Evolutionary conservation across 2,329 filamentous ascomycete species (phyloP).

Genomic region (Fusarium concolor): DNA sequence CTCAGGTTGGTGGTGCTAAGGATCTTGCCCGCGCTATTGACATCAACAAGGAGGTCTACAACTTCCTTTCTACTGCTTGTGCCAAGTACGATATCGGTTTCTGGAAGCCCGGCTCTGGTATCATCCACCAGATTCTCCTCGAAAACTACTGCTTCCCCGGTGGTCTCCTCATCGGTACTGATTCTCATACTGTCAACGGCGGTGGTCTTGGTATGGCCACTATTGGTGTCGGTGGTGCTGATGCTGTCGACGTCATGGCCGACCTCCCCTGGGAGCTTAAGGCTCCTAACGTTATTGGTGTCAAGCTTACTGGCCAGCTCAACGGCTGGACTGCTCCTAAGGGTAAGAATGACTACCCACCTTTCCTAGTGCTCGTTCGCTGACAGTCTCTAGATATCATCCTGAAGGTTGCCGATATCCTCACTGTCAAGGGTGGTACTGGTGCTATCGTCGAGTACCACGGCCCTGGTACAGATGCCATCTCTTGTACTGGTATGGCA

Average conservation of each 20-base stretch:
- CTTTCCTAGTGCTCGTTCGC: background rate
- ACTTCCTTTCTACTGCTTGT: conserved; percentile 93
- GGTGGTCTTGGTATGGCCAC: conserved; percentile 95
- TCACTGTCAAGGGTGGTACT: conserved; percentile 98
- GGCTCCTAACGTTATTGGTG: conserved; percentile 96
- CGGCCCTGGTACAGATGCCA: conserved; percentile 70
- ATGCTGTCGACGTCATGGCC: conserved; percentile 98
- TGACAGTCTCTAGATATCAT: conserved; percentile 78
- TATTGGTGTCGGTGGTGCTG: conserved; percentile 97
- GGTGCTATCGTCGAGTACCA: conserved; percentile 86
- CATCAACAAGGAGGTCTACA: conserved; percentile 99
- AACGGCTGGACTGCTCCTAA: conserved; percentile 95
- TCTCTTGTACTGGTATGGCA: conserved; percentile 88
- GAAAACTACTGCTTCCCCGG: conserved; percentile 99
- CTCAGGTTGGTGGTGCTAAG: conserved; percentile 91
- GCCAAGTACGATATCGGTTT: conserved; percentile 99
- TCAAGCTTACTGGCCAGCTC: conserved; percentile 90
- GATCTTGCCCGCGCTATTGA: conserved; percentile 90
- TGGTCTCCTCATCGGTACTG: conserved; percentile 96
- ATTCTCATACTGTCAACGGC: conserved; percentile 97
- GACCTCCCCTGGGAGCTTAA: conserved; percentile 98
- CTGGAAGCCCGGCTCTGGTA: conserved; percentile 98
- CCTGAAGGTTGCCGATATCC: conserved; percentile 94
- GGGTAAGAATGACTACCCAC: conserved; percentile 64
- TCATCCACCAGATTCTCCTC: conserved; percentile 98